phyloP scores from a whole-genome alignment of 192 early-diverging fungal species.

The Backusella luteola region DNA sequence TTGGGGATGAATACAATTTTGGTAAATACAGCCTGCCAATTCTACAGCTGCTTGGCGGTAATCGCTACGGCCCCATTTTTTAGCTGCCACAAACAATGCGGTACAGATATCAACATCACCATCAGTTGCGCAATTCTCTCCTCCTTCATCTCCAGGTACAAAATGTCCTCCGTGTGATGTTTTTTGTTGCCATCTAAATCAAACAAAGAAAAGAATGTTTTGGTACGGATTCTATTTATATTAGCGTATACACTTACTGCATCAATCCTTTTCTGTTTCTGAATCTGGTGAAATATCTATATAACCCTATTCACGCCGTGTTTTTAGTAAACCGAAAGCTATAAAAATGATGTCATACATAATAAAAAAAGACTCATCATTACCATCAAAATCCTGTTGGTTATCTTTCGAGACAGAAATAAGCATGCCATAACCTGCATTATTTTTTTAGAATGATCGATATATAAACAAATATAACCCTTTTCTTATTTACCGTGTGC shows the following conservation, averaged over 20 bases:
- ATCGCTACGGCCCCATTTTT: constrained; percentile 45
- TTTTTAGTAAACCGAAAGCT: neutral
- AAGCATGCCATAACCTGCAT: constrained; percentile 53
- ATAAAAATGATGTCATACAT: neutral
- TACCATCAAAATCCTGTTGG: constrained; percentile 54
- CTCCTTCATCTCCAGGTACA: constrained; percentile 47
- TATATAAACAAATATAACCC: neutral
- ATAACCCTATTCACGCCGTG: constrained; percentile 19
- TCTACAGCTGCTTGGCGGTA: constrained; percentile 43
- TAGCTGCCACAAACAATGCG: constrained; percentile 47
- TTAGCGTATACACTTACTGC: constrained; percentile 21
- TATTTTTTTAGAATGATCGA: neutral
- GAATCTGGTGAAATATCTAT: constrained; percentile 48
- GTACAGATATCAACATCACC: constrained; percentile 57
- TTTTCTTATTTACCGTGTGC: constrained; percentile 33
- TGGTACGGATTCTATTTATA: neutral
- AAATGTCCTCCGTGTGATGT: constrained; percentile 31
- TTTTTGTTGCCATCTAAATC: constrained; percentile 50
- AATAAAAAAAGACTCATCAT: neutral
- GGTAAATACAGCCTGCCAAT: constrained; percentile 45
- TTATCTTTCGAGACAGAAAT: constrained; percentile 51
- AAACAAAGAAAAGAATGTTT: neutral
- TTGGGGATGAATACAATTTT: constrained; percentile 47
- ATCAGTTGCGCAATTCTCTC: constrained; percentile 51
- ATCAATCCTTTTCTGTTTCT: constrained; percentile 46